Evolutionary conservation across 129 eudicot species (phyloP), one percentile per base, ranked within the genome.

Genomic region (Helianthus tuberosus): DNA sequence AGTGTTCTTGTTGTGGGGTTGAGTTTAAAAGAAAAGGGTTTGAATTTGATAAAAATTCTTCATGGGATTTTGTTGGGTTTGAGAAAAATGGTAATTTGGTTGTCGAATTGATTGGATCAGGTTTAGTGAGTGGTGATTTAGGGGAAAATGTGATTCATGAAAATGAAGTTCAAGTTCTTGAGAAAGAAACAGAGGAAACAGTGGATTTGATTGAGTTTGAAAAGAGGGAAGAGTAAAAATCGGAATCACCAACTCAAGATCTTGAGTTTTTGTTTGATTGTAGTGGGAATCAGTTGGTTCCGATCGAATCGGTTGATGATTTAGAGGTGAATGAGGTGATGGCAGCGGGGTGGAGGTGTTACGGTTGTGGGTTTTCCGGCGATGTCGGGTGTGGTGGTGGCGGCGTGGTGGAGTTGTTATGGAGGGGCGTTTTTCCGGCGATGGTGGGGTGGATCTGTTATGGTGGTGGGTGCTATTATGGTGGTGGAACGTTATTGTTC

Each of bases 1-100:
- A 79, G 63, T 94, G 99, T 88, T 91, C 89, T 77, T 94, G 99
- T 35, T 94, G 99, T 85, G 96, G 89, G 41, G 81, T 73, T 62
- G 76, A 52, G 41, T 83, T 90, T 46, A 20, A 20, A 20, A 20
- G 23, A 20, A 20, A 20, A 20, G 23, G 23, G 23, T 20, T 20
- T 20, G 23, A 20, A 20, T 20, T 20, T 20, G 9, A 39, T 39
- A 0, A 5, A 4, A 81, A 88, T 57, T 85, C 95, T 58, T 58
- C 64, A 0, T 58, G 64, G 64, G 64, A 58, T 11, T 58, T 58
- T 25, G n/a, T 58, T 0, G 43, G 43, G 43, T 60, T 60, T 60
- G 4, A 1, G 3, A 13, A 27, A 29, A 29, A 13, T 60, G 10
- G 8, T 1, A 13, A 60, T 74, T 80, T 83, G 81, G 55, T 85